Percentiles rank a stretch among this genome's conserved stretches.
Evolutionary conservation across 441 rosid species (phyloP).

Genomic region (Euphorbia corollata): DNA sequence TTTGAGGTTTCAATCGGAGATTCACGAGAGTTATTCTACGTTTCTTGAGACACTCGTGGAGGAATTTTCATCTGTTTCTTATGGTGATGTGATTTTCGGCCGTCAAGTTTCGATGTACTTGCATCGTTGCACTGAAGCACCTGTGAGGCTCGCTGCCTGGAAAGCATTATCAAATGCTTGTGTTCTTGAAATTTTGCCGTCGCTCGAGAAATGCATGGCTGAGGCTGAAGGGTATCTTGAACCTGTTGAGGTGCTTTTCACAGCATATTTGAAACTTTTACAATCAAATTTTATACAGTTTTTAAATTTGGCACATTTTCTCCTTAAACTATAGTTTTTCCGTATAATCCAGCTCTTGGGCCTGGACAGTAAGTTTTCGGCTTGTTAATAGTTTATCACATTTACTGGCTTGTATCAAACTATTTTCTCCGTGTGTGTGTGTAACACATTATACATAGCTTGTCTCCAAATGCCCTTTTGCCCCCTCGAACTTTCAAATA

Average conservation of each 20-base stretch:
- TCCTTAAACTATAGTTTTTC: no score
- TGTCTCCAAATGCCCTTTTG: no score
- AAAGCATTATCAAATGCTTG: slow-evolving; percentile 49
- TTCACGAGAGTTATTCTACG: slow-evolving; percentile 68
- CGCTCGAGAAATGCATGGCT: slow-evolving; percentile 57
- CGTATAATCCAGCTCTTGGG: no score
- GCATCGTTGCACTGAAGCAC: slow-evolving; percentile 54
- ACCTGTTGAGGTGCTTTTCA: slow-evolving; percentile 62
- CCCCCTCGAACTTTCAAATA: no score
- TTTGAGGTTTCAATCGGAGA: slow-evolving; percentile 62
- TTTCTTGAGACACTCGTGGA: slow-evolving; percentile 74
- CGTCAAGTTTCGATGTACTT: slow-evolving; percentile 75
- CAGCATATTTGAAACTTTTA: slow-evolving; percentile 8
- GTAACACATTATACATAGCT: not conserved
- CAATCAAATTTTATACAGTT: not conserved
- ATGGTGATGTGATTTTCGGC: slow-evolving; percentile 68
- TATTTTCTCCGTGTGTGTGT: not conserved
- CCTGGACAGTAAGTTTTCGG: not conserved
- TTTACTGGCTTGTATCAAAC: not conserved
- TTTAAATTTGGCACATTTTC: no score
- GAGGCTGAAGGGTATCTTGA: slow-evolving; percentile 70
- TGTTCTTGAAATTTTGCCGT: slow-evolving; percentile 82
- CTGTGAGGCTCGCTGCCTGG: slow-evolving; percentile 70
- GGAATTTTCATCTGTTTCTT: slow-evolving; percentile 78
- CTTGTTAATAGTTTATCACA: not conserved